Base-by-base conservation (phyloP, 176 grass and related monocot genomes). In the Eleusine coracana region DNA sequence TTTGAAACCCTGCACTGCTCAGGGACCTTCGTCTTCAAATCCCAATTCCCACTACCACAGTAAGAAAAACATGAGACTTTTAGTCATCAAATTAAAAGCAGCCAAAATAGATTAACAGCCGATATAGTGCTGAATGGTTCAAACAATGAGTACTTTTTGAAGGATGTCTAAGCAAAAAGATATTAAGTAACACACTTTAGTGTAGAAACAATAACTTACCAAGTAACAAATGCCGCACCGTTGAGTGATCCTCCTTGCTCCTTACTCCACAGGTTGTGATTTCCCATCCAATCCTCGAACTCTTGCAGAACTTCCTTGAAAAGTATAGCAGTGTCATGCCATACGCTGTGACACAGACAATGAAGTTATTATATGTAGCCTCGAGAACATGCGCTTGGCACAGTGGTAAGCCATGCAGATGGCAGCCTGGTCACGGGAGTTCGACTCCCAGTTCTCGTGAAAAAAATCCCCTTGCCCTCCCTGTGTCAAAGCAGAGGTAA, bases 1-100 rank as follows among this genome's bases (percentile, higher is more conserved):
- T 89, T 89, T 74, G 88, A 94, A 93, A 89, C 82, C 71, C 78
- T 87, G 84, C 95, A 95, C 46, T 98, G 92, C 79, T 98, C 90
- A 73, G 92, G 95, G 68, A 98, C 64, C 78, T 98, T 98, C 11
- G 90, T 98, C 90, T 98, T 98, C 86, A 98, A 69, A 92, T 98
- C 95, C 92, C 88, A 95, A 81, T 98, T 94, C 20, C 95, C 95
- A 88, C 95, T 95, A 72, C 60, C 38, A 88, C 71, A 83, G 81
- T 68, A 73, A 39, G 14, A 79, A 27, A 72, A 86, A 83, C 39
- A 66, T 74, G 58, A 87, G 58, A 52, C 67, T 46, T 69, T 41
- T 73, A 70, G 10, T 48, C 63, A 70, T 50, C 11, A 67, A 55
- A 70, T 8, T 64, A 42, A 74, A 45, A 82, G 44, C 76, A 72